Conservation (phyloP, 2,329 filamentous ascomycete species). For the Moelleriella libera region DNA sequence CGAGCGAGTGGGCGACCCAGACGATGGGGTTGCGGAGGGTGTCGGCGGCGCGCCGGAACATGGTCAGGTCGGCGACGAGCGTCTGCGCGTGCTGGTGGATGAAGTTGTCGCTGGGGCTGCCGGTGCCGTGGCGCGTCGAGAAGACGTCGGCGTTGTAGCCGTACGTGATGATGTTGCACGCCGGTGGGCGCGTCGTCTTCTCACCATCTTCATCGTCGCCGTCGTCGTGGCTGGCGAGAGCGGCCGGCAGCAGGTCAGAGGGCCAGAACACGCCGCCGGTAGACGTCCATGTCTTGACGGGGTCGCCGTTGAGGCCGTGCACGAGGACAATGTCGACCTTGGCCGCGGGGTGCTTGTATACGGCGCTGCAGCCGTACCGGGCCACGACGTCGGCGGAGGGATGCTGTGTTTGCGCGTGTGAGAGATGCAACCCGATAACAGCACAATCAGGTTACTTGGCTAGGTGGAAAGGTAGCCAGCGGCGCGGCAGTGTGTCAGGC, state of each 20-base stretch:
- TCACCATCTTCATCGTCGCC: too few relatives aligned
- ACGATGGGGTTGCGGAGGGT: slow-evolving; percentile 53
- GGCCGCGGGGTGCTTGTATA: slow-evolving; percentile 44
- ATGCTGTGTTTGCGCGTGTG: background rate
- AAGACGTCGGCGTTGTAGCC: slow-evolving; percentile 60
- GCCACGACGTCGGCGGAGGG: slow-evolving; percentile 6
- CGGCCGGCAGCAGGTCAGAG: slow-evolving; percentile 46
- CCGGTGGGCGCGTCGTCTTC: too few relatives aligned
- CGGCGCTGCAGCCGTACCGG: slow-evolving; percentile 43
- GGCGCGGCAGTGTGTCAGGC: background rate
- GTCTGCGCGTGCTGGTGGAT: slow-evolving; percentile 61
- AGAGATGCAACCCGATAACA: background rate
- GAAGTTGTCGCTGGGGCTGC: slow-evolving; percentile 48
- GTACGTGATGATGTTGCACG: slow-evolving; percentile 48
- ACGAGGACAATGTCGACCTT: slow-evolving; percentile 54
- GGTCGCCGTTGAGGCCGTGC: slow-evolving; percentile 55
- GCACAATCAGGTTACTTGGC: too few relatives aligned
- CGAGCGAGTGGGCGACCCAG: slow-evolving; percentile 62
- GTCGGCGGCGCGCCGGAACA: slow-evolving; percentile 45
- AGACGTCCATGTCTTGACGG: slow-evolving; percentile 47
- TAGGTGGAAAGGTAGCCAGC: too few relatives aligned
- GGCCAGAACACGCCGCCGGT: slow-evolving; percentile 54
- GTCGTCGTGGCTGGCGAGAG: slow-evolving; percentile 41
- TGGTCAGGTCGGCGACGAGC: slow-evolving; percentile 45
- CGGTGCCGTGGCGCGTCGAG: slow-evolving; percentile 29